A percentile compares a stretch with the other conserved stretches of the same genome.
phyloP scores from a whole-genome alignment of 495 filamentous ascomycete genomes.

The Penicillium mononematosum region DNA sequence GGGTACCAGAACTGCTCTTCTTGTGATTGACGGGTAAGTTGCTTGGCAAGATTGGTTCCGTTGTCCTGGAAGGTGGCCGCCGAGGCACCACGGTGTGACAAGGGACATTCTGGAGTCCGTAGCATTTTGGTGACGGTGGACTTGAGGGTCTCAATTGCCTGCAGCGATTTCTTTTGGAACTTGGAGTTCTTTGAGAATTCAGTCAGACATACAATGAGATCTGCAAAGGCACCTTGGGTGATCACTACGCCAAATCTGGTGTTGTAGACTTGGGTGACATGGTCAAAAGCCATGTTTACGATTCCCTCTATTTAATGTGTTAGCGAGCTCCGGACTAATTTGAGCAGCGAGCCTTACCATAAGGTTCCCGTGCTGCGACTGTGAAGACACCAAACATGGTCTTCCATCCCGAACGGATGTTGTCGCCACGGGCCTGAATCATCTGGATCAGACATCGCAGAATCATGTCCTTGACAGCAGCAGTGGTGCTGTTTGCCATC shows the following conservation, averaged over 20 bases:
- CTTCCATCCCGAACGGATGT: slow-evolving; percentile 96
- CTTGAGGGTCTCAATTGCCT: slow-evolving; percentile 93
- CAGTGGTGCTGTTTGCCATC: slow-evolving; percentile 84
- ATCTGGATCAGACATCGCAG: slow-evolving; percentile 97
- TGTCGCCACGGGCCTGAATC: slow-evolving; percentile 94
- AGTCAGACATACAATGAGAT: slow-evolving; percentile 92
- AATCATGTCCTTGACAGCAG: slow-evolving; percentile 96
- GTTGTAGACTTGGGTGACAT: slow-evolving; percentile 96
- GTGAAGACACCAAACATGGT: slow-evolving; percentile 99
- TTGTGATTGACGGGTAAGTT: slow-evolving; percentile 60
- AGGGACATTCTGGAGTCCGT: slow-evolving; percentile 89
- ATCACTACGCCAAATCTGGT: slow-evolving; percentile 96
- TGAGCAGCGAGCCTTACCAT: slow-evolving; percentile 50
- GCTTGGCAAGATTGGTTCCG: slow-evolving; percentile 48
- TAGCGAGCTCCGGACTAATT: slow-evolving; percentile 16
- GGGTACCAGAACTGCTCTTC: slow-evolving; percentile 99
- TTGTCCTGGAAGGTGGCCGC: slow-evolving; percentile 44
- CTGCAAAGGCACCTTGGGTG: slow-evolving; percentile 92
- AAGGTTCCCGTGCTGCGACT: slow-evolving; percentile 86
- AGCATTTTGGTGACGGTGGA: slow-evolving; percentile 91
- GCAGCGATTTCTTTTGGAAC: slow-evolving; percentile 96
- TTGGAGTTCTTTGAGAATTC: slow-evolving; percentile 97
- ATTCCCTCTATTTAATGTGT: slow-evolving; percentile 67
- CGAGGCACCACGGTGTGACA: slow-evolving; percentile 58
- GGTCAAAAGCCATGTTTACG: slow-evolving; percentile 94